These are phyloP conservation scores for Tetragonia tetragonoides DNA, from an alignment of 148 eudicot species.

Conservation along the genomic window DNA sequence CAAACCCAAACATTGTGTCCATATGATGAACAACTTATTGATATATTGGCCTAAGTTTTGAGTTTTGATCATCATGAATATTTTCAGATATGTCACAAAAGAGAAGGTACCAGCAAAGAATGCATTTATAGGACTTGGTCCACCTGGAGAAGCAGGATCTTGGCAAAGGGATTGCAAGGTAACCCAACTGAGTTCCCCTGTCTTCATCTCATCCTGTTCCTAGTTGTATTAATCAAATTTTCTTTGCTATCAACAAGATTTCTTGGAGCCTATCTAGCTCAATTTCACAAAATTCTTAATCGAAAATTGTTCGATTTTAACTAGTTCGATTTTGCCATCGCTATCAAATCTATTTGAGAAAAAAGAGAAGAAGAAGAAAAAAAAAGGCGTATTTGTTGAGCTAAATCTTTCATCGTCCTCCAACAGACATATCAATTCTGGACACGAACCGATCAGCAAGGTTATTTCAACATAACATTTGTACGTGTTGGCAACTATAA, in stretches of 20 bases:
- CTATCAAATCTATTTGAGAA: too few species aligned
- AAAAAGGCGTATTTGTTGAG: too few species aligned
- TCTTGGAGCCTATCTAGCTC: too few species aligned
- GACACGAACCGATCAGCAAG: constrained; percentile 55
- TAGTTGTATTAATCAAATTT: too few species aligned
- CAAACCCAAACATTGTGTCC: too few species aligned
- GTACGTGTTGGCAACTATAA: constrained; percentile 54
- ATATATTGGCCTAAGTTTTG: too few species aligned
- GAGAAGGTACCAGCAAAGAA: constrained; percentile 40
- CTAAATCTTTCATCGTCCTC: neutral
- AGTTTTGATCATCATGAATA: neutral
- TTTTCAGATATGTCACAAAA: constrained; percentile 37
- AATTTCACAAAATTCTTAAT: too few species aligned
- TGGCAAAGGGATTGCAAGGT: constrained; percentile 79
- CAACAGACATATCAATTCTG: constrained; percentile 74
- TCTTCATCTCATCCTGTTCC: too few species aligned
- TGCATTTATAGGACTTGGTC: constrained; percentile 58
- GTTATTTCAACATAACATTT: constrained; percentile 47
- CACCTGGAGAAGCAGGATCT: constrained; percentile 62
- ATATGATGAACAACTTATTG: too few species aligned
- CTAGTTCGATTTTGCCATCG: too few species aligned
- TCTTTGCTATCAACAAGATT: too few species aligned
- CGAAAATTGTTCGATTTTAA: neutral
- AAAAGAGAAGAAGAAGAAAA: too few species aligned
- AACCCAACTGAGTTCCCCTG: neutral